phyloP scores from a whole-genome alignment of 345 rosid genomes.

The Ceriops tagal region DNA sequence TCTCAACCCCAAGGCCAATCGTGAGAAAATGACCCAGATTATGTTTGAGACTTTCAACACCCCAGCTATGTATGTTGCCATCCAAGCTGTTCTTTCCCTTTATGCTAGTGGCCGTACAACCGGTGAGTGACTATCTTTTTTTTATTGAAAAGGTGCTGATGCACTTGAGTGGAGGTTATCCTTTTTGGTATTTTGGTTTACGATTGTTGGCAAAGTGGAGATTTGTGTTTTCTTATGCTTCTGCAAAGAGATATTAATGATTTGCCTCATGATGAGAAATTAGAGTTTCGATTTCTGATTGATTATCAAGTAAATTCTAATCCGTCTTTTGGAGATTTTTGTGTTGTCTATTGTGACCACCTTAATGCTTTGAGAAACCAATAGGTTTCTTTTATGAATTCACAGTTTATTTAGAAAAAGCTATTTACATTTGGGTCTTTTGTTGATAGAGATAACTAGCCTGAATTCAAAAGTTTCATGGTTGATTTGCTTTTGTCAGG shows the following conservation, averaged over 20 bases:
- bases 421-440: background rate
- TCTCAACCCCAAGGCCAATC: conserved; percentile 73
- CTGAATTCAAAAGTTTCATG: background rate
- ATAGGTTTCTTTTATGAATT: background rate
- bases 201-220: too few relatives aligned
- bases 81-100: conserved; percentile 65
- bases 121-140: conserved; percentile 31
- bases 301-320: background rate
- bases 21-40: conserved; percentile 71
- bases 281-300: too few relatives aligned
- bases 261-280: too few relatives aligned
- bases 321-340: conserved; percentile 1
- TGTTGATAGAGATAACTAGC: background rate
- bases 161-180: too few relatives aligned
- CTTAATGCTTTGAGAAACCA: background rate
- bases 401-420: background rate
- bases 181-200: too few relatives aligned
- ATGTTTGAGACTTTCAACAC: conserved; percentile 61
- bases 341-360: background rate
- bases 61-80: conserved; percentile 59
- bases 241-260: too few relatives aligned
- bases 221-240: too few relatives aligned
- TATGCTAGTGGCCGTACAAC: conserved; percentile 80
- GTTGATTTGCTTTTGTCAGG: conserved; percentile 30
- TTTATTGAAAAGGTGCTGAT: too few relatives aligned